Evolutionary conservation across 75 land plant genomes (phyloP).

Genomic region (Sequoia sempervirens): DNA sequence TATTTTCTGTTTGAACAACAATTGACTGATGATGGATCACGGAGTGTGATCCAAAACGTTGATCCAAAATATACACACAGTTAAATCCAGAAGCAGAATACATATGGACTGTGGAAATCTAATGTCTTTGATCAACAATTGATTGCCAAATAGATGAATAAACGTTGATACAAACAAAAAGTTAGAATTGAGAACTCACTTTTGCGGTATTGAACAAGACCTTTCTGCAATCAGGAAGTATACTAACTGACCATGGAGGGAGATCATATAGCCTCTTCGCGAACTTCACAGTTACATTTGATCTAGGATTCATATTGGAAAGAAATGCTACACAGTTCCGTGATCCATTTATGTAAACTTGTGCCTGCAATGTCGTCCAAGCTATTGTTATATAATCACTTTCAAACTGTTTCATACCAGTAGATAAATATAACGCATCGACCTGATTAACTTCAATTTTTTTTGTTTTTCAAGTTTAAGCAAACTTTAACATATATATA

Average conservation of each 20-base stretch:
- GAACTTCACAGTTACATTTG: conserved; percentile 44
- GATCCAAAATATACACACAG: too few relatives aligned
- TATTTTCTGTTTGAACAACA: too few relatives aligned
- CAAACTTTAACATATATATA: not conserved
- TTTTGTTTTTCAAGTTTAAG: not conserved
- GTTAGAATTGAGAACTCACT: conserved; percentile 28
- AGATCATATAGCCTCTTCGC: conserved; percentile 22
- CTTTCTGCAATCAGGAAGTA: conserved; percentile 90
- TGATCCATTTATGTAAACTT: conserved; percentile 38
- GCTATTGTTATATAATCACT: too few relatives aligned
- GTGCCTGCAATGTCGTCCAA: conserved; percentile 32
- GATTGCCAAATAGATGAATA: too few relatives aligned
- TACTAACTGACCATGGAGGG: conserved; percentile 95
- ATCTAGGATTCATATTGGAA: conserved; percentile 59
- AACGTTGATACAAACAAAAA: not conserved
- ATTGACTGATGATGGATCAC: too few relatives aligned
- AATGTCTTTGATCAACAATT: too few relatives aligned
- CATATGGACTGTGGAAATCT: too few relatives aligned
- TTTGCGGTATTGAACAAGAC: conserved; percentile 81
- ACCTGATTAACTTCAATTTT: not conserved
- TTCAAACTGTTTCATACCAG: too few relatives aligned
- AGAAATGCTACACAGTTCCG: conserved; percentile 91
- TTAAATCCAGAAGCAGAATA: too few relatives aligned
- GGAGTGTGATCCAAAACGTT: too few relatives aligned
- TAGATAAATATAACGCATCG: too few relatives aligned